Percentiles rank a stretch among this genome's conserved stretches.
These are phyloP conservation scores for Cynara cardunculus DNA, from an alignment of 129 eudicot species.

Conservation along the genomic window DNA sequence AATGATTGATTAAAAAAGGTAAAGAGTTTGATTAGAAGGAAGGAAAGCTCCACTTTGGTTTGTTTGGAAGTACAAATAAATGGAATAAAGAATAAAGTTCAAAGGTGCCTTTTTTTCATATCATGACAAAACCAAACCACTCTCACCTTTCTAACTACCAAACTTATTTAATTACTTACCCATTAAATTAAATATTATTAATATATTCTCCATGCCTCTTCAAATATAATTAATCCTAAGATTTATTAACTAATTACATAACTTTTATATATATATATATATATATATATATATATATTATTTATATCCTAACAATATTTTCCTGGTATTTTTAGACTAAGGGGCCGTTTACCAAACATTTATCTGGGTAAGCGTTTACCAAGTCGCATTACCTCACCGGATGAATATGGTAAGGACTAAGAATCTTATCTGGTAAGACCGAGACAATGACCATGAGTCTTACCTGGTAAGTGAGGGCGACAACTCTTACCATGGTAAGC, in stretches of 20 bases:
- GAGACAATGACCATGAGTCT: too few species aligned
- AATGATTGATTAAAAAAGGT: constrained; percentile 15
- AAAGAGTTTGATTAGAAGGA: constrained; percentile 23
- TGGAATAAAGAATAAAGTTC: neutral
- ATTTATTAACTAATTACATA: neutral
- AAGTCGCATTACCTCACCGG: too few species aligned
- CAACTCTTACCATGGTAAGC: too few species aligned
- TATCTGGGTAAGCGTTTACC: too few species aligned
- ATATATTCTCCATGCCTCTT: neutral
- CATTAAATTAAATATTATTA: neutral
- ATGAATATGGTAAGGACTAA: too few species aligned
- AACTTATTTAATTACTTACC: neutral
- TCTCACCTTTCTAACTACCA: constrained; percentile 13
- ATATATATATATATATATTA: too few species aligned
- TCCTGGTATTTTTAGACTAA: too few species aligned
- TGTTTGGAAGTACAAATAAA: constrained; percentile 15
- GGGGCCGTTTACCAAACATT: too few species aligned
- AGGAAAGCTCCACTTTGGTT: constrained; percentile 24
- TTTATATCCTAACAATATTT: too few species aligned
- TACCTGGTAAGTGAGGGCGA: too few species aligned
- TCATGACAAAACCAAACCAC: constrained; percentile 12
- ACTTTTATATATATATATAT: too few species aligned
- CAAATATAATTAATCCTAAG: neutral
- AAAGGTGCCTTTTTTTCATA: neutral
- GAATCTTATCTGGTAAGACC: too few species aligned